Evolutionary conservation across 495 filamentous ascomycete species (phyloP), one percentile per base, ranked within the genome.

Genomic region (Opeltia flavorubescens): DNA sequence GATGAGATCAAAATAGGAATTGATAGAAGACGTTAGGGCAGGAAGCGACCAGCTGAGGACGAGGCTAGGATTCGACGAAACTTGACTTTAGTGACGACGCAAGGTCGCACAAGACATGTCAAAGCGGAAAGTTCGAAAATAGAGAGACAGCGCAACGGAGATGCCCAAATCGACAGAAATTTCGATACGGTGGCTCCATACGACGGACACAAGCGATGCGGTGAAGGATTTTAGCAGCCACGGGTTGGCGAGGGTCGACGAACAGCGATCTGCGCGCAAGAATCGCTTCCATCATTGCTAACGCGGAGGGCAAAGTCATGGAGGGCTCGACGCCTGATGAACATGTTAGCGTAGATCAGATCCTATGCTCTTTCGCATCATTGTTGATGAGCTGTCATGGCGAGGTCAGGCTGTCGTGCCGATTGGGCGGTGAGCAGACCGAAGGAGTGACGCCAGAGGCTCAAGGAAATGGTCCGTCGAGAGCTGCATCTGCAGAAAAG

Each of bases 381-480:
- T n/a, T n/a, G 11, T 30, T 44, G 42, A 28, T 44, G 42, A 44
- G 29, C 15, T 44, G 42, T 44, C 42, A 21, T 44, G 42, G 42
- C 42, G 8, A 30, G 5, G 12, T 30, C 23, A 31, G 42, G 42
- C 42, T 44, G 13, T 26, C 26, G 12, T 29, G 42, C 29, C 29
- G 42, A 33, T 44, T 44, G 42, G 42, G 42, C 42, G 42, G 42
- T 44, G 42, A 44, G 42, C 25, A 18, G 26, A 31, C 23, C 11
- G 42, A 44, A 15, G 29, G 38, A 6, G 9, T 41, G 20, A 41
- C 21, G 38, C 20, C 38, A 41, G 21, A 39, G 1, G 35, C 35
- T 8, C 7, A 17, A 3, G 34, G 25, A 13, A 25, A 21, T 24
- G n/a, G n/a, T n/a, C n/a, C n/a, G n/a, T n/a, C n/a, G n/a, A n/a